Evolutionary conservation across 2,329 filamentous ascomycete species (phyloP).

Genomic region (Cytospora leucostoma): DNA sequence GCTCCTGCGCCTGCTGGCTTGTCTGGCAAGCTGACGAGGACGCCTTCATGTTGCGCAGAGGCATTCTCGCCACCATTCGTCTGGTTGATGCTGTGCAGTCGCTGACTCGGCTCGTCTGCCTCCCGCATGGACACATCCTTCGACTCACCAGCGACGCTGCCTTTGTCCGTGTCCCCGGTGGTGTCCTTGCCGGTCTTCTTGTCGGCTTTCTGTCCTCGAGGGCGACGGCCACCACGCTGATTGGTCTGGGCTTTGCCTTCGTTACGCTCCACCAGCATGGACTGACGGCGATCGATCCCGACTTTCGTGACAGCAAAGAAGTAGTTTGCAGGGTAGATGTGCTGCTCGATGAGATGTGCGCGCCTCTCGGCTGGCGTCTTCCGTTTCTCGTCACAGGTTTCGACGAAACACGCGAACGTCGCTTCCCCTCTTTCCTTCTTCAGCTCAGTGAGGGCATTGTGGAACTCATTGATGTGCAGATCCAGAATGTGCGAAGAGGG

Average conservation of each 20-base stretch:
- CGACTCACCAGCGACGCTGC: not conserved
- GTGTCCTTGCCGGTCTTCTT: constrained; percentile 31
- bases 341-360: constrained; percentile 90
- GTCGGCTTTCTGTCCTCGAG: constrained; percentile 34
- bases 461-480: constrained; percentile 87
- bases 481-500: constrained; percentile 78
- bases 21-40: not conserved
- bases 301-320: constrained; percentile 85
- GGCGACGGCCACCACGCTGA: constrained; percentile 6
- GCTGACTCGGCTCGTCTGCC: not conserved
- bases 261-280: constrained; percentile 65
- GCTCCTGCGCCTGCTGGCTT: not conserved
- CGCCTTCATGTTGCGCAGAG: not conserved
- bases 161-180: not conserved
- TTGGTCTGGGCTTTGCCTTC: constrained; percentile 49
- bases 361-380: constrained; percentile 80
- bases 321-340: constrained; percentile 85
- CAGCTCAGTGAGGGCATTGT: constrained; percentile 76
- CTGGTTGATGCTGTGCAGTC: not conserved
- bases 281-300: constrained; percentile 83
- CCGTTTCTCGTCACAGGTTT: constrained; percentile 84
- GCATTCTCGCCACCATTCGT: not conserved
- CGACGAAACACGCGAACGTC: constrained; percentile 86
- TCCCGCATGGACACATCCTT: constrained; percentile 9
- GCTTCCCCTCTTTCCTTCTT: constrained; percentile 66